Percentiles rank a stretch among this genome's conserved stretches.
Conservation (phyloP, 805 yeast species). For the Yarrowia bubula region DNA sequence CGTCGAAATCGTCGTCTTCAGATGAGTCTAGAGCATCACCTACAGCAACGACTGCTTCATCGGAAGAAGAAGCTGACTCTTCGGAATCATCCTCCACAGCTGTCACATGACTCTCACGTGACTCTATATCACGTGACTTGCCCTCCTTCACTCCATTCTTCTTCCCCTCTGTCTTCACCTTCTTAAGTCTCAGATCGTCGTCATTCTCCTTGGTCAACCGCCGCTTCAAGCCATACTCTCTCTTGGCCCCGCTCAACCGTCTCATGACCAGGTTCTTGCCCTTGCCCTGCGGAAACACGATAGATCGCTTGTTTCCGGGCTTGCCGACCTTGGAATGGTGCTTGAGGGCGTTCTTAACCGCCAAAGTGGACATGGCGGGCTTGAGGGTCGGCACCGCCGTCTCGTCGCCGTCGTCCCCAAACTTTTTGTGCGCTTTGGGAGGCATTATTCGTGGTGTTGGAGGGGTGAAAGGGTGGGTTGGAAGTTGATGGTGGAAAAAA, state of each 20-base stretch:
- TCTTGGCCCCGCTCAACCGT: slow-evolving; percentile 10
- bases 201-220: slow-evolving; percentile 15
- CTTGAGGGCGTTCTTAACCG: slow-evolving; percentile 5
- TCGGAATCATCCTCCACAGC: not conserved
- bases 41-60: not conserved
- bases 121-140: not conserved
- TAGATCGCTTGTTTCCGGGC: slow-evolving; percentile 9
- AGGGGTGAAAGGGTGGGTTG: not conserved
- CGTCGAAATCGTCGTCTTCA: slow-evolving; percentile 21
- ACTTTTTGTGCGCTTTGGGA: slow-evolving; percentile 34
- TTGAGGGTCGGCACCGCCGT: not conserved
- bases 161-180: not conserved
- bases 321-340: not conserved
- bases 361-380: not conserved
- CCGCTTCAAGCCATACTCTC: slow-evolving; percentile 7
- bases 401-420: slow-evolving; percentile 29
- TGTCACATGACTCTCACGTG: too few species aligned
- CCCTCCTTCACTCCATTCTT: not conserved
- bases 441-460: slow-evolving; percentile 30
- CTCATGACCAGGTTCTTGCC: slow-evolving; percentile 3
- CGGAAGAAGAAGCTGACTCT: not conserved
- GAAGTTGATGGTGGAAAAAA: not conserved
- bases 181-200: not conserved
- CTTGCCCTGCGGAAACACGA: slow-evolving; percentile 15
- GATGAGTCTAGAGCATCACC: not conserved